Conservation (phyloP, 2,329 filamentous ascomycete species). For the Coniochaeta pulveracea region DNA sequence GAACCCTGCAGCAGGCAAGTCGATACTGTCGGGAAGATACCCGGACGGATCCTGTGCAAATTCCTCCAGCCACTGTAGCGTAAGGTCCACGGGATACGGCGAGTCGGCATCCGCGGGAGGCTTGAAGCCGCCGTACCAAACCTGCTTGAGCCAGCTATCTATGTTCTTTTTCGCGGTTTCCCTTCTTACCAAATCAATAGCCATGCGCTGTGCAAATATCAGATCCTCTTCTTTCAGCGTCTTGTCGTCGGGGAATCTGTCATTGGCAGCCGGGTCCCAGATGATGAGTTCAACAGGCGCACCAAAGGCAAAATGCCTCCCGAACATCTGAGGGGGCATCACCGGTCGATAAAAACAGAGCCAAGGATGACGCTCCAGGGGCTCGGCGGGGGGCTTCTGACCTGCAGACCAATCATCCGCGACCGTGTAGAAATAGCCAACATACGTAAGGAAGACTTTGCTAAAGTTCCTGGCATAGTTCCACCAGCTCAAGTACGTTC, state of each 20-base stretch:
- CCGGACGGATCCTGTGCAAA: slow-evolving; percentile 16
- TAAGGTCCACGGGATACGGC: slow-evolving; percentile 27
- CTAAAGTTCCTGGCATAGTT: slow-evolving; percentile 14
- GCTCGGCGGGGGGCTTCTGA: slow-evolving; percentile 9
- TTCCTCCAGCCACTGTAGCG: slow-evolving; percentile 23
- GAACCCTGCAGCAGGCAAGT: not conserved
- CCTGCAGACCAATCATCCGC: slow-evolving; percentile 23
- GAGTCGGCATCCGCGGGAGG: slow-evolving; percentile 9
- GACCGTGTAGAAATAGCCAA: slow-evolving; percentile 39
- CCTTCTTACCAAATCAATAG: slow-evolving; percentile 26
- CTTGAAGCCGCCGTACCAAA: slow-evolving; percentile 33
- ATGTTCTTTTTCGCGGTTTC: slow-evolving; percentile 17
- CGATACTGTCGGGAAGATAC: not conserved
- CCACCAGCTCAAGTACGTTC: slow-evolving; percentile 25
- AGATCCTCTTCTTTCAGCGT: slow-evolving; percentile 23
- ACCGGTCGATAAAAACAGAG: slow-evolving; percentile 33
- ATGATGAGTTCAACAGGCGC: slow-evolving; percentile 45
- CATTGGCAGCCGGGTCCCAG: slow-evolving; percentile 32
- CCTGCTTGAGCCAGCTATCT: slow-evolving; percentile 21
- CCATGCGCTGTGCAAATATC: slow-evolving; percentile 29
- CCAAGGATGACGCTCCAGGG: slow-evolving; percentile 33
- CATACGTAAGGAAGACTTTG: slow-evolving; percentile 22
- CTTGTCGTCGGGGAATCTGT: slow-evolving; percentile 12
- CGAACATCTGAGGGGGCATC: slow-evolving; percentile 22
- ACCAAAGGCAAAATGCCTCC: too few species aligned